Evolutionary conservation across 225 moss, liverwort and hornwort genomes (phyloP).

Genomic region (Polytrichum formosum): DNA sequence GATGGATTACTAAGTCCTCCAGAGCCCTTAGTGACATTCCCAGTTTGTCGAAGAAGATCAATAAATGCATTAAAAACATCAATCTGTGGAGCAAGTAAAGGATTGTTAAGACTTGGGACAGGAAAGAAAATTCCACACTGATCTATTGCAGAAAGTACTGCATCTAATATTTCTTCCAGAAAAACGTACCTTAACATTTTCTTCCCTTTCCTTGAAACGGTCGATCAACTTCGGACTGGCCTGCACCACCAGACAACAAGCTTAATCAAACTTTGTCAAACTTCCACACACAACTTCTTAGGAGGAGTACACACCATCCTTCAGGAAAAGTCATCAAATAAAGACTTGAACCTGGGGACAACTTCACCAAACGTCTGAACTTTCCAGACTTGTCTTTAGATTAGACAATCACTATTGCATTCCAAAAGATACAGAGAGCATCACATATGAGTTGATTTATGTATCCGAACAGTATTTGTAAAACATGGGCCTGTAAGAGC

Average conservation of each 20-base stretch:
- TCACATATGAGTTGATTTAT: background rate
- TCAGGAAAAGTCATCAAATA: too few relatives aligned
- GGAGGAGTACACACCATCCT: too few relatives aligned
- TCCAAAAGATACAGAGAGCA: background rate
- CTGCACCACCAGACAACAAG: constrained; percentile 43
- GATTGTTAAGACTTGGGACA: constrained; percentile 11
- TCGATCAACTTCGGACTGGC: constrained; percentile 97
- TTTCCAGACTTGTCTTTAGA: background rate
- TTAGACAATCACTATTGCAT: background rate
- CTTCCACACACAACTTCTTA: too few relatives aligned
- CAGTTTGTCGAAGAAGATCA: constrained; percentile 95
- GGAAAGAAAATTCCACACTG: constrained; percentile 1
- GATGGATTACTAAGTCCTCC: constrained; percentile 71
- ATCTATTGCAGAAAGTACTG: constrained; percentile 8
- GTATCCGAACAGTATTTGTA: background rate
- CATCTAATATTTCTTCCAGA: background rate
- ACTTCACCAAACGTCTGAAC: too few relatives aligned
- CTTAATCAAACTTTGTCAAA: background rate
- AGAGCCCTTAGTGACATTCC: constrained; percentile 89
- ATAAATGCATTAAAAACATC: constrained; percentile 99
- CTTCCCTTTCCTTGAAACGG: constrained; percentile 97
- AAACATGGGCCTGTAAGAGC: background rate
- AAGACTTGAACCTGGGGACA: too few relatives aligned
- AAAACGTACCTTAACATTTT: constrained; percentile 87
- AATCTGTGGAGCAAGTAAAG: constrained; percentile 50